phyloP scores from a whole-genome alignment of 805 yeast species.

The Wickerhamomyces ciferrii region DNA sequence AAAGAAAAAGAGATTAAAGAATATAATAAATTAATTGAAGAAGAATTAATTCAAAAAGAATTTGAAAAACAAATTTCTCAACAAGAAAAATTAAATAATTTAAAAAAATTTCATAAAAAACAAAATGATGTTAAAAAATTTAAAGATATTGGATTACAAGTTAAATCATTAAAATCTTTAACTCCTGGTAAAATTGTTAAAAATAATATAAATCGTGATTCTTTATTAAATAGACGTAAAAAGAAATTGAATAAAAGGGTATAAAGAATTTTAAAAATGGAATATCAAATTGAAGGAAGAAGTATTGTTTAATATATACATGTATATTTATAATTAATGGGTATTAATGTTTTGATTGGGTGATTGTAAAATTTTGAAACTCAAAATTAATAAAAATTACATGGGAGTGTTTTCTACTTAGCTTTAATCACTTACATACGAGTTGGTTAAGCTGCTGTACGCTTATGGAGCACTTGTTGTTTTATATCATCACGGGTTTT shows the following conservation, averaged over 20 bases:
- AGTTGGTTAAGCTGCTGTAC: no score
- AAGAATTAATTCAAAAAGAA: slow-evolving; percentile 3
- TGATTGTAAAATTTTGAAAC: no score
- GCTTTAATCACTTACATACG: no score
- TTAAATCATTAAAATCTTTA: not conserved
- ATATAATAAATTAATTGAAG: slow-evolving; percentile 11
- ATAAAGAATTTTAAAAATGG: no score
- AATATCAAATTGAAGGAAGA: no score
- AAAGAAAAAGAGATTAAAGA: slow-evolving; percentile 8
- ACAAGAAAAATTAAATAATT: not conserved
- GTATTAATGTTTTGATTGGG: no score
- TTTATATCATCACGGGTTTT: no score
- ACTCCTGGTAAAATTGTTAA: slow-evolving; percentile 14
- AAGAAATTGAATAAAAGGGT: slow-evolving; percentile 16
- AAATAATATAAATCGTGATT: slow-evolving; percentile 10
- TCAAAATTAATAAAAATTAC: no score
- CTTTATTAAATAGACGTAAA: slow-evolving; percentile 19
- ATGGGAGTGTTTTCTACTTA: no score
- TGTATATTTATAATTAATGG: not conserved
- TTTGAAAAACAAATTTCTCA: slow-evolving; percentile 9
- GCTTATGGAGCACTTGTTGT: no score
- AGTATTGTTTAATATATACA: no score
- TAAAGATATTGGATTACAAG: slow-evolving; percentile 7
- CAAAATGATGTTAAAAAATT: slow-evolving; percentile 7
- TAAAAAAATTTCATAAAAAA: slow-evolving; percentile 11